phyloP scores from a whole-genome alignment of 306 rosid species.

The Quercus engelmannii region DNA sequence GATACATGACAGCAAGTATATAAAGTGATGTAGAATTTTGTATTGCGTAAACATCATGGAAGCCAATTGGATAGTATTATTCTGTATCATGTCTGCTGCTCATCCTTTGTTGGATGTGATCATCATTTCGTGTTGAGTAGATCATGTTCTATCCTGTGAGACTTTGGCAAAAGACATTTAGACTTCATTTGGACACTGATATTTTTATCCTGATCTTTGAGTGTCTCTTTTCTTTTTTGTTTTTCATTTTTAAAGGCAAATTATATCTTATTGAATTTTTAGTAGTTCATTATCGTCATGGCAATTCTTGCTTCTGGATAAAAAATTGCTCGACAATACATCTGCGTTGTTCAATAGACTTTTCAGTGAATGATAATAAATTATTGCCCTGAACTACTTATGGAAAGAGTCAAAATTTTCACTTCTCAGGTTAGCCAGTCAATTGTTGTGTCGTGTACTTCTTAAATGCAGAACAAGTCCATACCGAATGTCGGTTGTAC shows the following conservation, averaged over 20 bases:
- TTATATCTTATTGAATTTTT: neutral
- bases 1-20: conserved; percentile 1
- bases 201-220: conserved; percentile 13
- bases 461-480: no score
- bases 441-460: no score
- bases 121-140: neutral
- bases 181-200: conserved; percentile 16
- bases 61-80: conserved; percentile 6
- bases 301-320: neutral
- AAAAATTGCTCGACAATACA: neutral
- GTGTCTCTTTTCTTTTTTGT: neutral
- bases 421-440: no score
- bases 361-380: no score
- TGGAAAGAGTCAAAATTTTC: no score
- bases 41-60: conserved; percentile 4
- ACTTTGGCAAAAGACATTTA: conserved; percentile 24
- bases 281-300: neutral
- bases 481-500: no score
- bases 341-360: neutral
- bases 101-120: neutral
- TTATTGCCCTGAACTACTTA: no score
- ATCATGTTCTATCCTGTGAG: conserved; percentile 30
- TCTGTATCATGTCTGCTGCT: conserved; percentile 16
- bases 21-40: neutral
- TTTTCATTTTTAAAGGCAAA: neutral